phyloP scores from a whole-genome alignment of 768 basidiomycete species.

The Psilocybe cyanescens region DNA sequence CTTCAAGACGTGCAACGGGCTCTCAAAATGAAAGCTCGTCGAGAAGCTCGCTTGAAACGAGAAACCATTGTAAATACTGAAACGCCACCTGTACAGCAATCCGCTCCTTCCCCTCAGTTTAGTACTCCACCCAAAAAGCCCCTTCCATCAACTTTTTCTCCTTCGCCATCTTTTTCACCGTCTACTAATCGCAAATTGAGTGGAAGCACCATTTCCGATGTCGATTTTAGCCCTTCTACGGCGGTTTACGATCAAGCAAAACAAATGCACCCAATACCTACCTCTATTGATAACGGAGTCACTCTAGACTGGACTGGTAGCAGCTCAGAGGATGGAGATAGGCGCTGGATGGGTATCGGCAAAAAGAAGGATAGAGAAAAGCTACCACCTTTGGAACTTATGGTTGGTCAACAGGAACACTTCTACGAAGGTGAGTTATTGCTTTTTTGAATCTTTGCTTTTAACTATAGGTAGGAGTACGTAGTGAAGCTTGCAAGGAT shows the following conservation, averaged over 20 bases:
- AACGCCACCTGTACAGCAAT: constrained; percentile 1
- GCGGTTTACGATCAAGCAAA: constrained; percentile 33
- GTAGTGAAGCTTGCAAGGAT: constrained; percentile 64
- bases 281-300: constrained; percentile 68
- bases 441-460: background rate
- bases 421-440: constrained; percentile 53
- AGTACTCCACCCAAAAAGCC: constrained; percentile 29
- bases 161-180: constrained; percentile 23
- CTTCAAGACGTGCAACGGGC: constrained; percentile 82
- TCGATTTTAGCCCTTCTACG: constrained; percentile 75
- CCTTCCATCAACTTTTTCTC: constrained; percentile 27
- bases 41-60: constrained; percentile 63
- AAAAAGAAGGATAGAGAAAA: constrained; percentile 65
- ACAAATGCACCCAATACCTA: constrained; percentile 65
- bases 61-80: constrained; percentile 24
- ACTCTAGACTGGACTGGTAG: constrained; percentile 79
- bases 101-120: constrained; percentile 19
- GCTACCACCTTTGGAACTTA: constrained; percentile 41
- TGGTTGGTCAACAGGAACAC: constrained; percentile 63
- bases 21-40: constrained; percentile 70
- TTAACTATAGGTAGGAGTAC: constrained; percentile 4
- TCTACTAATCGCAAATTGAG: constrained; percentile 27
- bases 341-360: constrained; percentile 63
- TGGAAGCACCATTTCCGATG: constrained; percentile 44
- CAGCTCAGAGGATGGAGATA: constrained; percentile 61